These are phyloP conservation scores for Suhomyces ambrosiae DNA, from an alignment of 1,139 yeast species.

Conservation along the genomic window DNA sequence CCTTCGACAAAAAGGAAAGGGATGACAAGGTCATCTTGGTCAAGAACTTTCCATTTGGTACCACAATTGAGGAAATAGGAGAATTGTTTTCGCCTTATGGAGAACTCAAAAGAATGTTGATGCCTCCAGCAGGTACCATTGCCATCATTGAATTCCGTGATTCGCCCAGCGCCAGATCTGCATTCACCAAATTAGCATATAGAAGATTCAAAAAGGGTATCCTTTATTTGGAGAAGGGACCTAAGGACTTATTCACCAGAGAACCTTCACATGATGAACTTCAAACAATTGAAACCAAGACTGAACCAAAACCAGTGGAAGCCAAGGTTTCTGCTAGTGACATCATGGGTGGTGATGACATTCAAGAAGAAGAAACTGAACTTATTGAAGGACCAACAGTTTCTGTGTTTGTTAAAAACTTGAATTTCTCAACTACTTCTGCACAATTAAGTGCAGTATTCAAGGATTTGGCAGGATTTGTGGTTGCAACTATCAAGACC, in stretches of 20 bases:
- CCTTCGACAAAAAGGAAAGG: conserved; percentile 70
- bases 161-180: conserved; percentile 81
- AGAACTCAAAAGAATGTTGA: conserved; percentile 71
- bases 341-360: conserved; percentile 35
- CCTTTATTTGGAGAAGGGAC: conserved; percentile 91
- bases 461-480: conserved; percentile 74
- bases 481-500: conserved; percentile 79
- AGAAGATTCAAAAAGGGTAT: conserved; percentile 85
- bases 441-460: conserved; percentile 61
- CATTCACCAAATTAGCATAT: conserved; percentile 84
- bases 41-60: conserved; percentile 88
- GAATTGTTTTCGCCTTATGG: conserved; percentile 83
- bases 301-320: conserved; percentile 37
- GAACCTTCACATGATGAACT: conserved; percentile 50
- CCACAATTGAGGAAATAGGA: conserved; percentile 75
- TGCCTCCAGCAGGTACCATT: conserved; percentile 97
- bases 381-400: conserved; percentile 68
- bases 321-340: conserved; percentile 47
- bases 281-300: conserved; percentile 14
- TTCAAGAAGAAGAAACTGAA: conserved; percentile 39
- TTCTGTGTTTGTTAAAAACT: conserved; percentile 87
- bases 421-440: conserved; percentile 79
- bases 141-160: conserved; percentile 93
- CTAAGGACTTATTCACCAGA: conserved; percentile 72
- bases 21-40: conserved; percentile 82